Evolutionary conservation across 495 filamentous ascomycete species (phyloP).

Genomic region (Aspergillus bertholletiae): DNA sequence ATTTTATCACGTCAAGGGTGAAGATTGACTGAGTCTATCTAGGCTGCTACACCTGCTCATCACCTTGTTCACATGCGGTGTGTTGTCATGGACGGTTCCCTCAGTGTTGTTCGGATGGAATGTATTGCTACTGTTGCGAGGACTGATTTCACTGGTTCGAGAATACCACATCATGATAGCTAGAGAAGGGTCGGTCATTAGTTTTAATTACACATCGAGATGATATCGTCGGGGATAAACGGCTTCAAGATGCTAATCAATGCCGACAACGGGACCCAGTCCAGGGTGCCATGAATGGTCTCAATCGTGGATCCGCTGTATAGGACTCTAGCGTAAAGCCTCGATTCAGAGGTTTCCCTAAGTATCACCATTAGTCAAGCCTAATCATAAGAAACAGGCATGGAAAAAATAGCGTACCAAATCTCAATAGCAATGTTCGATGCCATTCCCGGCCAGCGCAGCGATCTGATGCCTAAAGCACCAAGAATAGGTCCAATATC

Average conservation of each 20-base stretch:
- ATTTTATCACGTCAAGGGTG: no score
- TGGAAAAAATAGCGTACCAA: conserved; percentile 17
- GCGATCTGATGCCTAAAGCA: conserved; percentile 24
- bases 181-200: background rate
- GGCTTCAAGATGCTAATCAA: conserved; percentile 22
- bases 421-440: conserved; percentile 35
- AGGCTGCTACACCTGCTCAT: conserved; percentile 14
- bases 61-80: conserved; percentile 11
- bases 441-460: conserved; percentile 36
- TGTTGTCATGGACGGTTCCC: conserved; percentile 11
- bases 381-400: background rate
- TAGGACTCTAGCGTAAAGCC: conserved; percentile 34
- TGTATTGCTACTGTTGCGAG: conserved; percentile 12
- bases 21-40: background rate
- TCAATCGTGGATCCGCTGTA: conserved; percentile 36
- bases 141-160: background rate
- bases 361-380: conserved; percentile 2
- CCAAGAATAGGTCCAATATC: conserved; percentile 32
- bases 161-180: no score
- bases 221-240: conserved; percentile 31
- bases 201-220: conserved; percentile 20
- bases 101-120: conserved; percentile 13
- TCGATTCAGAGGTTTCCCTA: conserved; percentile 21
- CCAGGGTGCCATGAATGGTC: conserved; percentile 29
- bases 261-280: conserved; percentile 31